Evolutionary conservation across 768 basidiomycete species (phyloP).

Genomic region (Jaapia argillacea): DNA sequence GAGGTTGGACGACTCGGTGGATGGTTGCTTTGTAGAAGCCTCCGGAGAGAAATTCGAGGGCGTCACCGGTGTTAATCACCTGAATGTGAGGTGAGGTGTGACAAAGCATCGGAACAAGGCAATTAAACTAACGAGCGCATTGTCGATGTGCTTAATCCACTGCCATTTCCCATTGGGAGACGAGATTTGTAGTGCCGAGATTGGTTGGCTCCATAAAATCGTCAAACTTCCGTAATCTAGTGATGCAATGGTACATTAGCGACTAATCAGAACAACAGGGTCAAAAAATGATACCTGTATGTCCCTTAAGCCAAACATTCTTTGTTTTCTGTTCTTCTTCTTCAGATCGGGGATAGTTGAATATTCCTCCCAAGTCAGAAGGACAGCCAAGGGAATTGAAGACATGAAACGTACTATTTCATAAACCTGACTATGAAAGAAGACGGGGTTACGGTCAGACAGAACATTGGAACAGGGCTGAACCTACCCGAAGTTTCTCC

Average conservation of each 20-base stretch:
- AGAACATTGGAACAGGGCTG: neutral
- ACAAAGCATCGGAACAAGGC: too few species aligned
- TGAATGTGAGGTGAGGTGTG: too few species aligned
- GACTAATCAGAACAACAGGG: neutral
- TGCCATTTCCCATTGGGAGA: slow-evolving; percentile 25
- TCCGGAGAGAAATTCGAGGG: slow-evolving; percentile 23
- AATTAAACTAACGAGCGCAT: slow-evolving; percentile 28
- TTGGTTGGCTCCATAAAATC: slow-evolving; percentile 27
- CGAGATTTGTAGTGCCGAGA: slow-evolving; percentile 25
- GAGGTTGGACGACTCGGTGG: slow-evolving; percentile 28
- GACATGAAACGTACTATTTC: slow-evolving; percentile 30
- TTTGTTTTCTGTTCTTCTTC: slow-evolving; percentile 41
- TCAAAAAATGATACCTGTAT: slow-evolving; percentile 29
- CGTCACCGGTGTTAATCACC: slow-evolving; percentile 29
- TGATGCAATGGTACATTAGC: neutral
- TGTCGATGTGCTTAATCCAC: slow-evolving; percentile 24
- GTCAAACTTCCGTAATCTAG: slow-evolving; percentile 24
- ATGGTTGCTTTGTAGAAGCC: slow-evolving; percentile 27
- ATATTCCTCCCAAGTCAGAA: neutral
- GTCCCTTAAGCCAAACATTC: slow-evolving; percentile 52
- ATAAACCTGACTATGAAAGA: slow-evolving; percentile 28
- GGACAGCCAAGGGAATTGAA: neutral
- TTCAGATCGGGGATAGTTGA: slow-evolving; percentile 37
- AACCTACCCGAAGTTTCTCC: too few species aligned
- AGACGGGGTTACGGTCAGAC: neutral